These are phyloP conservation scores for Paraphaeosphaeria sporulosa DNA, from an alignment of 2,329 filamentous ascomycete genomes.

Conservation along the genomic window DNA sequence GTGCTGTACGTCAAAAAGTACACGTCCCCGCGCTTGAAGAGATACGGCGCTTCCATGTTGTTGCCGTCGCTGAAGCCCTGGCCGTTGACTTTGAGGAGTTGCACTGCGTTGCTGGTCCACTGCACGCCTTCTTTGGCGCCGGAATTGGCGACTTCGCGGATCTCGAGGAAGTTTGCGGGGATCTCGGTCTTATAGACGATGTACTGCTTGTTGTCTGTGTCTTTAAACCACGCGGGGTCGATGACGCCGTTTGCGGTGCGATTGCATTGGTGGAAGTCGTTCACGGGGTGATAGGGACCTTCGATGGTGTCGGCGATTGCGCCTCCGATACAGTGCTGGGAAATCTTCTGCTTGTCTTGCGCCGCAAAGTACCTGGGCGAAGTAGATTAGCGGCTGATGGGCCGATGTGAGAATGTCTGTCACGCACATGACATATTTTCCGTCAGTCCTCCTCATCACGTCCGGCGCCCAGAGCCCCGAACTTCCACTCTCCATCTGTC, in stretches of 20 bases:
- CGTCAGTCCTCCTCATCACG: constrained; percentile 6
- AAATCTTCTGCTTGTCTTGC: constrained; percentile 1
- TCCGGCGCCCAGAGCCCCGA: constrained; percentile 9
- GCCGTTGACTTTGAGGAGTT: constrained; percentile 7
- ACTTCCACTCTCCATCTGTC: not conserved
- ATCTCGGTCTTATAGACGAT: constrained; percentile 13
- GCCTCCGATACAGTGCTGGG: constrained; percentile 12
- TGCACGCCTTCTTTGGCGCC: not conserved
- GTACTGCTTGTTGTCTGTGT: constrained; percentile 8
- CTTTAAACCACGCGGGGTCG: constrained; percentile 14
- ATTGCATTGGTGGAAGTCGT: constrained; percentile 12
- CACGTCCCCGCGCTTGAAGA: constrained; percentile 5
- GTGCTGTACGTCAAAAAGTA: constrained; percentile 15
- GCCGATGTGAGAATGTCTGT: not conserved
- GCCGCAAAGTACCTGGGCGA: constrained; percentile 9
- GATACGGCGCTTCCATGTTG: constrained; percentile 12
- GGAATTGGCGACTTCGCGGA: constrained; percentile 9
- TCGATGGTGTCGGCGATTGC: constrained; percentile 5
- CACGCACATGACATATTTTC: constrained; percentile 1
- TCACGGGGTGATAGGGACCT: constrained; percentile 8
- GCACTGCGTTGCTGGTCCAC: constrained; percentile 1
- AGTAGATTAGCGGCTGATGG: not conserved
- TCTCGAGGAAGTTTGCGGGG: constrained; percentile 10
- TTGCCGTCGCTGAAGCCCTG: constrained; percentile 11
- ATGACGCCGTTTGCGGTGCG: constrained; percentile 10